Base-by-base conservation (phyloP, 2,329 filamentous ascomycete species). In the Colletotrichum sojae region DNA sequence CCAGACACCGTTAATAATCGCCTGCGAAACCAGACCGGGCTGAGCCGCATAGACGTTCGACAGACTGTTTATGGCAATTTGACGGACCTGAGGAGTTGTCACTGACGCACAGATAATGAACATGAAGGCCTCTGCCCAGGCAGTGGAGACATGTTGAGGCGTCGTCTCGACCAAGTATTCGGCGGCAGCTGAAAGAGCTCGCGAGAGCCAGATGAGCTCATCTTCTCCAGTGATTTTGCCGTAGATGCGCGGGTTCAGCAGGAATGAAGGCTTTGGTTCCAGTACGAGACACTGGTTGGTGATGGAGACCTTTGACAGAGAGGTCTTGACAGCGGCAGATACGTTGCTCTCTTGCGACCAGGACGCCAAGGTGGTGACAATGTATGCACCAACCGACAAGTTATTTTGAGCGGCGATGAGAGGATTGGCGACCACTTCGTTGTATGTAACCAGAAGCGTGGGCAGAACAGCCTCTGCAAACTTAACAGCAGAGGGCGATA, bases 121-220 rank as follows among this genome's bases (percentile, higher is more conserved):
- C n/a, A 98, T 90, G 67, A 95, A 88, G 2, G 92, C 91, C 75
- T 97, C 93, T 15, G 93, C 91, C 96, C 95, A 99, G 16, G 91
- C 89, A 61, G 88, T 80, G 70, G 86, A 86, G n/a, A 88, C 83
- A 10, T 87, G 81, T 15, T 83, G 81, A 6, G 78, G 75, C 4
- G 83, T 78, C 13, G 85, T 81, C 31, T 87, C 83, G 13, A 83
- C 81, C 3, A 94, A 78, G 18, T 85, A 83, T 16, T 84, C 78
- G 16, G 90, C 86, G 16, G 92, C 81, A 27, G 90, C 87, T 16
- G 87, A 83, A 56, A 98, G 83, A 36, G 94, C 91, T 72, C 90
- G 88, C 49, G 91, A 83, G 59, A 93, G 87, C 93, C 96, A 98
- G 62, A 83, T 84, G 20, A 94, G 83, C 74, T 99, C 96, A 61